These are phyloP conservation scores for Oleoguttula mirabilis DNA, from an alignment of 495 filamentous ascomycete species.

Conservation along the genomic window DNA sequence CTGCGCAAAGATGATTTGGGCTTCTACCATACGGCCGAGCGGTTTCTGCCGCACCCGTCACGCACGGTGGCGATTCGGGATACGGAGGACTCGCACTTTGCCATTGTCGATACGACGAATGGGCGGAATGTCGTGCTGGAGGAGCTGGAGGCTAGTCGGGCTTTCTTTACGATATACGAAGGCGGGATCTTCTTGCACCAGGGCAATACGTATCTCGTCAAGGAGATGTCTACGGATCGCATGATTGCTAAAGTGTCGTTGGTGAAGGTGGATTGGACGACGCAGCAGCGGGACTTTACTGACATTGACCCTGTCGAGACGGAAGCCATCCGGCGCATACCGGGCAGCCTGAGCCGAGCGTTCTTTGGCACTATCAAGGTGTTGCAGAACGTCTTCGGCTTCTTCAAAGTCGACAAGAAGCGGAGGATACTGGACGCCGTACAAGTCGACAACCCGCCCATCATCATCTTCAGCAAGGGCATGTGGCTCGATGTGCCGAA, in stretches of 20 bases:
- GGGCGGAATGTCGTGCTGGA: constrained; percentile 76
- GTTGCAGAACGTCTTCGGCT: constrained; percentile 79
- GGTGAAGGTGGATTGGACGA: constrained; percentile 94
- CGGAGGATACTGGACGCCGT: constrained; percentile 83
- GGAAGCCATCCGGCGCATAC: constrained; percentile 64
- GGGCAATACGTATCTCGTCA: constrained; percentile 80
- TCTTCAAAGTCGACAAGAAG: constrained; percentile 82
- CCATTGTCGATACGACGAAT: constrained; percentile 79
- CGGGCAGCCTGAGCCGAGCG: constrained; percentile 44
- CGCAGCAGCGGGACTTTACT: constrained; percentile 84
- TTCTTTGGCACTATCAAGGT: constrained; percentile 80
- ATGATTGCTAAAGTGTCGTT: constrained; percentile 61
- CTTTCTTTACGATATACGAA: constrained; percentile 93
- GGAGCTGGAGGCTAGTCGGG: constrained; percentile 88
- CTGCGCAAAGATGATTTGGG: constrained; percentile 61
- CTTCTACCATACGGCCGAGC: constrained; percentile 80
- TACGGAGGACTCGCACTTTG: constrained; percentile 84
- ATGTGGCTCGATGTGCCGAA: constrained; percentile 94
- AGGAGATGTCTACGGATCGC: constrained; percentile 69
- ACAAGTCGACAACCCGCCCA: constrained; percentile 83
- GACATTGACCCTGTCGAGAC: constrained; percentile 90
- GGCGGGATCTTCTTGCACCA: constrained; percentile 96
- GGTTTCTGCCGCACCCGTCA: constrained; percentile 77
- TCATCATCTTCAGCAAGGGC: constrained; percentile 70
- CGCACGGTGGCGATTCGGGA: constrained; percentile 81